Evolutionary conservation across 768 basidiomycete genomes (phyloP), one percentile per base, ranked within the genome.

Genomic region (Leccinellum luteum): DNA sequence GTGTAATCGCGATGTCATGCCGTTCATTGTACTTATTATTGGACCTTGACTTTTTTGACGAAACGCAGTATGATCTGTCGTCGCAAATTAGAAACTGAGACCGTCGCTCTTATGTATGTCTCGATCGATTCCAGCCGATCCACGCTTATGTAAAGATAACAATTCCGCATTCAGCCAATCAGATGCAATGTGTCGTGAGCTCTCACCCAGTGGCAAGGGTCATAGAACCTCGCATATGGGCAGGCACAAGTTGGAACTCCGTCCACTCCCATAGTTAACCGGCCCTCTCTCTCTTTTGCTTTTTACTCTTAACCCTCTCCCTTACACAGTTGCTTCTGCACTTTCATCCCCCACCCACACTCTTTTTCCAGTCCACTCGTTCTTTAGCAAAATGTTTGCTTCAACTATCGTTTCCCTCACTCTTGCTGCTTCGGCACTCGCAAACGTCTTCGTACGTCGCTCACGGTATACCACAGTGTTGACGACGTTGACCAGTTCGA

Each of bases 361-460:
- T 72, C 66, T 21, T 66, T 73, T 60, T 43, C 6, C 49, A 56
- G 19, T 25, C 44, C 69, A 12, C 38, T 71, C 69, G 1, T 54
- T 62, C 44, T 27, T 9, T 6, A 5, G 30, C 74, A 12, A 47
- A 47, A 86, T 87, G 85, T 79, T 87, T 73, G 64, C 75, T 58
- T 75, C 81, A 52, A 63, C 73, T 52, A 43, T 85, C 60, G 62
- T 84, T 59, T 61, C 80, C 59, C 76, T 87, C 60, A 77, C 79
- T 55, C 73, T 85, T 58, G 76, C 81, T 53, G 75, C 80, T 31
- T 79, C 83, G 47, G 79, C 80, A 27, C 69, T 83, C 52, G 87
- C 83, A 48, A 82, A 65, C 50, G 75, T 87, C 61, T 85, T 76
- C 61, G 87, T 89, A 66, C 44, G 81, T 76, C 52, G 47, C 35